These are phyloP conservation scores for Boehmeria nivea DNA, from an alignment of 306 rosid species.

Conservation along the genomic window DNA sequence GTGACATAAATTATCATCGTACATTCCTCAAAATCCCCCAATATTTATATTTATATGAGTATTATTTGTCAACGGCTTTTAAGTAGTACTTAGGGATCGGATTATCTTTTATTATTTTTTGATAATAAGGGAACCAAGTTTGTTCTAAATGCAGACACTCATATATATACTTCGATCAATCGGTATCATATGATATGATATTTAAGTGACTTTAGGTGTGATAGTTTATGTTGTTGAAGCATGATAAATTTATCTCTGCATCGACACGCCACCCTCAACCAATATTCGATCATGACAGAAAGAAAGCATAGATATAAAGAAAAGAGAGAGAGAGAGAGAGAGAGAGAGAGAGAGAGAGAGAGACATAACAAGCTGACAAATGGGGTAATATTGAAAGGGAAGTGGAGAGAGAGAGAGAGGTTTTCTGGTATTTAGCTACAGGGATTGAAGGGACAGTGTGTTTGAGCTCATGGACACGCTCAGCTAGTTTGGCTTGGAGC, in stretches of 20 bases:
- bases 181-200: slow-evolving; percentile 49
- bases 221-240: slow-evolving; percentile 7
- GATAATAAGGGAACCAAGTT: too few species aligned
- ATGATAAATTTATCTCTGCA: slow-evolving; percentile 21
- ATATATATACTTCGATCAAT: slow-evolving; percentile 48
- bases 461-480: too few species aligned
- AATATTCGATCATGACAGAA: slow-evolving; percentile 4
- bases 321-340: slow-evolving; percentile 9
- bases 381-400: slow-evolving; percentile 37
- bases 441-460: too few species aligned
- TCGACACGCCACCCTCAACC: slow-evolving; percentile 38
- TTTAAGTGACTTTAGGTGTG: not conserved
- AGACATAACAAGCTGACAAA: slow-evolving; percentile 60
- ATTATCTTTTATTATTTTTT: too few species aligned
- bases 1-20: too few species aligned
- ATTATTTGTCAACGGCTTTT: too few species aligned
- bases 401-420: slow-evolving; percentile 17
- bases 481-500: slow-evolving; percentile 82
- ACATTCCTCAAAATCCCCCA: too few species aligned
- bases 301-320: not conserved
- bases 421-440: too few species aligned
- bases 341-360: too few species aligned
- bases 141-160: too few species aligned
- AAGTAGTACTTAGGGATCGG: too few species aligned
- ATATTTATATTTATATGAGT: too few species aligned